Evolutionary conservation across 75 land plant genomes (phyloP).

Genomic region (Pseudotsuga menziesii): DNA sequence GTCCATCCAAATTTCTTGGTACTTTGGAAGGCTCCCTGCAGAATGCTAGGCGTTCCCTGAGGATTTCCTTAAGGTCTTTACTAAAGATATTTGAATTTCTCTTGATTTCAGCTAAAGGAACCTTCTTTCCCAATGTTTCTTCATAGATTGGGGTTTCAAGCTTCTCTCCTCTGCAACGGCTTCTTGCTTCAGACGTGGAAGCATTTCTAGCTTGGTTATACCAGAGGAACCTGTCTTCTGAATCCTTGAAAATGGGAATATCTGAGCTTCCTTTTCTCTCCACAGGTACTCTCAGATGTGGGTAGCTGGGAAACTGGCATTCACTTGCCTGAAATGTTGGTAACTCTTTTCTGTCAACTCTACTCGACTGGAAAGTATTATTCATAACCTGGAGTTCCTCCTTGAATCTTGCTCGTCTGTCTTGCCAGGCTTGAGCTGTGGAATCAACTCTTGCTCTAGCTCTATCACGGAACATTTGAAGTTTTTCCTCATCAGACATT

Average conservation of each 20-base stretch:
- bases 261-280: not conserved
- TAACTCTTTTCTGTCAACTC: constrained; percentile 19
- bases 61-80: constrained; percentile 6
- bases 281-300: constrained; percentile 17
- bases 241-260: constrained; percentile 12
- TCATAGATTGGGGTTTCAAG: constrained; percentile 22
- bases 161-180: constrained; percentile 14
- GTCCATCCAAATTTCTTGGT: constrained; percentile 6
- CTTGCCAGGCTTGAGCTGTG: constrained; percentile 11
- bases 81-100: constrained; percentile 3
- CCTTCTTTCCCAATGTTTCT: constrained; percentile 2
- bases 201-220: constrained; percentile 10
- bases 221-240: not conserved
- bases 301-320: constrained; percentile 21
- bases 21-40: constrained; percentile 5
- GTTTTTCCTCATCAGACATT: constrained; percentile 16
- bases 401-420: constrained; percentile 22
- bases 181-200: not conserved
- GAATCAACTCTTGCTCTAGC: constrained; percentile 11
- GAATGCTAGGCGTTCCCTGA: not conserved
- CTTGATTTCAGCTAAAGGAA: constrained; percentile 8
- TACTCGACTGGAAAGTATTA: constrained; percentile 19
- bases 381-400: constrained; percentile 39
- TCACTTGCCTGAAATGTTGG: constrained; percentile 23
- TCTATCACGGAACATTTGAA: constrained; percentile 11